These are phyloP conservation scores for Mitragyna speciosa DNA, from an alignment of 257 asterid genomes.

Conservation along the genomic window DNA sequence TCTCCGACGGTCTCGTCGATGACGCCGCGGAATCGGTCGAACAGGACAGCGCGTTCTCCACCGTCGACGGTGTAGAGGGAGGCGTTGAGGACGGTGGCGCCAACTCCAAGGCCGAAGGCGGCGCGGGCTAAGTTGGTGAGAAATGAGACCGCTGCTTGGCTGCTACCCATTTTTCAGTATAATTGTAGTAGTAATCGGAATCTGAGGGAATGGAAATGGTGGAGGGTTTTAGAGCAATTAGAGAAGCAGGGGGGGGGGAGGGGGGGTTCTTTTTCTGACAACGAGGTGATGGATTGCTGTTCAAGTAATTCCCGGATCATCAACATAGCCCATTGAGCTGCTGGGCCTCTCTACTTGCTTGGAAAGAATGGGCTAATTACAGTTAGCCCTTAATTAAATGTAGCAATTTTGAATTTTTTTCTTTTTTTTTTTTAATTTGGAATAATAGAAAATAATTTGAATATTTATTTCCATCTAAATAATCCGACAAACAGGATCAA, in stretches of 20 bases:
- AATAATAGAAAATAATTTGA: too few species aligned
- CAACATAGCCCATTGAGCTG: conserved; percentile 18
- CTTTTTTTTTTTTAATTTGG: too few species aligned
- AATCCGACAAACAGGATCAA: too few species aligned
- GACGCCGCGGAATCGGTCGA: conserved; percentile 90
- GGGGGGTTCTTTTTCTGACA: not conserved
- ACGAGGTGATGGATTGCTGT: conserved; percentile 24
- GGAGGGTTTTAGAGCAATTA: not conserved
- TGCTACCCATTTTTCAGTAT: conserved; percentile 49
- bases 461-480: too few species aligned
- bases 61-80: conserved; percentile 96
- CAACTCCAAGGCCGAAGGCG: conserved; percentile 64
- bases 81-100: conserved; percentile 55
- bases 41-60: conserved; percentile 89
- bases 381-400: too few species aligned
- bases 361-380: too few species aligned
- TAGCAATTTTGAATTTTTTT: too few species aligned
- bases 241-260: conserved; percentile 22
- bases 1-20: conserved; percentile 70
- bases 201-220: too few species aligned
- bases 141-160: conserved; percentile 58
- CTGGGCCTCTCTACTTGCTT: too few species aligned
- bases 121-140: conserved; percentile 75
- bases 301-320: conserved; percentile 41
- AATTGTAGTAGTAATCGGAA: not conserved